Base-by-base conservation (phyloP, 371 early-diverging fungal species). In the Rhizopus microsporus region DNA sequence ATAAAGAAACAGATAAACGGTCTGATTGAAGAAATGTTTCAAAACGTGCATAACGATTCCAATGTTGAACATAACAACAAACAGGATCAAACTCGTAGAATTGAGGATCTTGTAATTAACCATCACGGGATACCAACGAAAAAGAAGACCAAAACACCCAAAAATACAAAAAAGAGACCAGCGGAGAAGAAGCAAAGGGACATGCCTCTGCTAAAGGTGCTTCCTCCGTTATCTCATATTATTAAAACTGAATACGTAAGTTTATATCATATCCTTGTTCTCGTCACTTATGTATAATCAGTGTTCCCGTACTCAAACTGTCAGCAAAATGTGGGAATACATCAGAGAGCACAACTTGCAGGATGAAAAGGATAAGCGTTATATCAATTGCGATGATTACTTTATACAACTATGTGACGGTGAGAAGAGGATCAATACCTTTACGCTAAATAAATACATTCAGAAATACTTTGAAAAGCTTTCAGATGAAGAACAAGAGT, bases 291-390 rank as follows among this genome's bases (percentile, higher is more conserved):
- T 23, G 23, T 2, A 23, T 23, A 23, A 23, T 23, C 23, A 75
- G 77, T 57, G 74, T n/a, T 59, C 79, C 3, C 56, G 80, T 37
- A 60, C 75, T 29, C 65, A 70, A 53, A 65, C 77, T 23, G 81
- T 81, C 1, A 83, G 78, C 50, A 55, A 62, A 15, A 37, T 82
- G 23, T 82, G 82, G 82, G 71, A 40, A 9, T 77, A 82, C 55
- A 78, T 82, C 23, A 71, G 75, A 54, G 57, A 66, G 40, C 50
- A 77, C 39, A 56, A 70, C 2, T 43, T 82, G 8, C 82, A 82
- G 46, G 68, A 68, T 53, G 75, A 78, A 7, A 39, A 48, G 2
- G 70, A 82, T 56, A 66, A 67, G 23, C 32, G 76, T 29, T 54
- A 40, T 7, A 67, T 82, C 10, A 32, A 66, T 12, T 74, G 78